Percentiles rank a stretch among this genome's conserved stretches.
phyloP scores from a whole-genome alignment of 352 stramenopile genomes.

The Pythium brachiatum region DNA sequence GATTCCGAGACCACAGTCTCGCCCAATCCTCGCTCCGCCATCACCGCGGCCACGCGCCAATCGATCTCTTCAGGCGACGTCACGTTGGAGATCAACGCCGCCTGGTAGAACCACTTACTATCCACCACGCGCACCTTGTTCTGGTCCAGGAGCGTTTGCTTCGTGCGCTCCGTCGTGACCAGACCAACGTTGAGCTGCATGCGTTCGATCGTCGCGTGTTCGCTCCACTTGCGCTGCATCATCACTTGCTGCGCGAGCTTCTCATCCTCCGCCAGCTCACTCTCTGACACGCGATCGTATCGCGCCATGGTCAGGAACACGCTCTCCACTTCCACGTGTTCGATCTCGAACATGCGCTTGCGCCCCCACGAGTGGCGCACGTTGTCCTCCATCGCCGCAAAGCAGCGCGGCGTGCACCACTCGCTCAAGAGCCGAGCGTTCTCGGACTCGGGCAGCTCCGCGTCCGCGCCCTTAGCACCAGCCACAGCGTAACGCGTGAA shows the following conservation, averaged over 20 bases:
- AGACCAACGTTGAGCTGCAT: conserved; percentile 20
- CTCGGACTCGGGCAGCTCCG: neutral
- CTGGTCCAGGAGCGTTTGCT: conserved; percentile 8
- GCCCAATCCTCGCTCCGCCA: conserved; percentile 16
- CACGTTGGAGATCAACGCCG: conserved; percentile 16
- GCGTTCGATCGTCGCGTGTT: conserved; percentile 16
- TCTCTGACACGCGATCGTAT: conserved; percentile 16
- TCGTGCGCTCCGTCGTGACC: conserved; percentile 15
- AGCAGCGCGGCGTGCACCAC: conserved; percentile 22
- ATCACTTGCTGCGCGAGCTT: conserved; percentile 20
- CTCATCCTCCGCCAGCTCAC: conserved; percentile 5
- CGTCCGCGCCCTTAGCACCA: neutral
- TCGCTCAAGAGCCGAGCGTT: conserved; percentile 7
- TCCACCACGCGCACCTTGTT: conserved; percentile 20
- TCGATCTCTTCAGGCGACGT: conserved; percentile 11
- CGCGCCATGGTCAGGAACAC: conserved; percentile 7
- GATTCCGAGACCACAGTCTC: conserved; percentile 13
- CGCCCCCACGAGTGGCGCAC: conserved; percentile 15
- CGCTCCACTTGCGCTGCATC: conserved; percentile 17
- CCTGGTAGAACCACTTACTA: conserved; percentile 20
- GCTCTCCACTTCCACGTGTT: conserved; percentile 9
- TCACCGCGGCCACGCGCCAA: conserved; percentile 17
- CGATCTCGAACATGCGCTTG: conserved; percentile 19
- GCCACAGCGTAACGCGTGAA: conserved; percentile 11
- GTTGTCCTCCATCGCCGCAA: conserved; percentile 14